phyloP scores from a whole-genome alignment of 2,329 filamentous ascomycete species.

The Zymoseptoria crescenta region DNA sequence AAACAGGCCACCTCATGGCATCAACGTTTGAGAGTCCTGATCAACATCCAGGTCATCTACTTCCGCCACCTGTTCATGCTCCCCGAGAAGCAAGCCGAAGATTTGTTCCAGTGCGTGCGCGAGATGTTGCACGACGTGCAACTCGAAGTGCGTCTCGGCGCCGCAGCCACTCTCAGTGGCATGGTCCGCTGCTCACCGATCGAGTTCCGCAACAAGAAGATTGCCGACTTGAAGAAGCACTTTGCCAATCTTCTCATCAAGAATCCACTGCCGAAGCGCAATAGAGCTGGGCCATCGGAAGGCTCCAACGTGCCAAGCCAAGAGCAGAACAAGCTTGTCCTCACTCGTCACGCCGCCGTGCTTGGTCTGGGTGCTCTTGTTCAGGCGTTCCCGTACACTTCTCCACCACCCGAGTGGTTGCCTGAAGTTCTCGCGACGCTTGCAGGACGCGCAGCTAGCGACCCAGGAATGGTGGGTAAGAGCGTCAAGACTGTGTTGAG shows the following conservation, averaged over 20 bases:
- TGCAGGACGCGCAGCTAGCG: slow-evolving; percentile 75
- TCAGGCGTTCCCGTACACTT: slow-evolving; percentile 92
- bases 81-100: slow-evolving; percentile 62
- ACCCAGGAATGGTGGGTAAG: slow-evolving; percentile 87
- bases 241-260: slow-evolving; percentile 71
- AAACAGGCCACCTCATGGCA: slow-evolving; percentile 84
- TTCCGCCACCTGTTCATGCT: slow-evolving; percentile 93
- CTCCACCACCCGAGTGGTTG: slow-evolving; percentile 87
- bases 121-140: slow-evolving; percentile 89
- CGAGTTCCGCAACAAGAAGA: slow-evolving; percentile 67
- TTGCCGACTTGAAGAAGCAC: slow-evolving; percentile 64
- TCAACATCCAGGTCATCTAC: slow-evolving; percentile 98
- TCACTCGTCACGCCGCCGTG: slow-evolving; percentile 81
- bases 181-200: slow-evolving; percentile 96
- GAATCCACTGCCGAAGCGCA: slow-evolving; percentile 76
- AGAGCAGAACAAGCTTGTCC: slow-evolving; percentile 66
- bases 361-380: slow-evolving; percentile 84
- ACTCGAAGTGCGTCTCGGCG: slow-evolving; percentile 87
- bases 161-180: slow-evolving; percentile 85
- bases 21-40: slow-evolving; percentile 84
- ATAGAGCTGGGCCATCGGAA: slow-evolving; percentile 35
- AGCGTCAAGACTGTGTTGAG: slow-evolving; percentile 89
- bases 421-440: slow-evolving; percentile 82
- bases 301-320: slow-evolving; percentile 58
- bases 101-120: slow-evolving; percentile 85